Evolutionary conservation across 768 basidiomycete genomes (phyloP).

Genomic region (Leccinum barrowsii): DNA sequence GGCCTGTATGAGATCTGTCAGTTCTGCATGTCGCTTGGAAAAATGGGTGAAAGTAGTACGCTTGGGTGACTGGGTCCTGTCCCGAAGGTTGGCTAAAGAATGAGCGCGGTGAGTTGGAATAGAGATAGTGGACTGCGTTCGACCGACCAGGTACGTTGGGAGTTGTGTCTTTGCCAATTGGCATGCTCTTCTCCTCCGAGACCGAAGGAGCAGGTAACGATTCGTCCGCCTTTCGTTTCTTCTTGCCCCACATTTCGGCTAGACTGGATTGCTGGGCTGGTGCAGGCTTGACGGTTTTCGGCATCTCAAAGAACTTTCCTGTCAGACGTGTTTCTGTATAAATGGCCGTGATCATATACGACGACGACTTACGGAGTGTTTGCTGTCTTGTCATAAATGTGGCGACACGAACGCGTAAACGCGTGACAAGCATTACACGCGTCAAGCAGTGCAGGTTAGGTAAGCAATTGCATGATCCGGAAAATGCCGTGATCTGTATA

Average conservation of each 20-base stretch:
- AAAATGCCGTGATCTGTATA: constrained; percentile 39
- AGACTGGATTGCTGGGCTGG: constrained; percentile 79
- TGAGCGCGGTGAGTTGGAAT: constrained; percentile 2
- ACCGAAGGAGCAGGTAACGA: constrained; percentile 18
- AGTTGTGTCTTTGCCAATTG: constrained; percentile 8
- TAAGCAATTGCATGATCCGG: constrained; percentile 19
- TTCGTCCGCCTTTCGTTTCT: constrained; percentile 24
- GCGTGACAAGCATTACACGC: constrained; percentile 24
- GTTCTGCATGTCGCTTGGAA: not conserved
- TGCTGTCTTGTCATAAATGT: constrained; percentile 65
- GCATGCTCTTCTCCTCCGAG: constrained; percentile 24
- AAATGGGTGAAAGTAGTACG: constrained; percentile 6
- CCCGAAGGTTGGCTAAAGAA: constrained; percentile 36
- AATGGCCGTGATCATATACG: not conserved
- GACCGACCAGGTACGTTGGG: constrained; percentile 11
- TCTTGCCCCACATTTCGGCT: constrained; percentile 67
- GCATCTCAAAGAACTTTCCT: constrained; percentile 81
- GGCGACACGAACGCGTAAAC: constrained; percentile 13
- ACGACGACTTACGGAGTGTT: constrained; percentile 52
- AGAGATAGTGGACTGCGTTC: not conserved
- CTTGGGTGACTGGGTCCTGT: constrained; percentile 29
- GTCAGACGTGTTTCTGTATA: not conserved
- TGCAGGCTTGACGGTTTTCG: constrained; percentile 56
- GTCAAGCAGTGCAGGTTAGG: not conserved
- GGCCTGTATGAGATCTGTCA: constrained; percentile 19